phyloP scores from a whole-genome alignment of 345 rosid genomes.

The Murraya paniculata region DNA sequence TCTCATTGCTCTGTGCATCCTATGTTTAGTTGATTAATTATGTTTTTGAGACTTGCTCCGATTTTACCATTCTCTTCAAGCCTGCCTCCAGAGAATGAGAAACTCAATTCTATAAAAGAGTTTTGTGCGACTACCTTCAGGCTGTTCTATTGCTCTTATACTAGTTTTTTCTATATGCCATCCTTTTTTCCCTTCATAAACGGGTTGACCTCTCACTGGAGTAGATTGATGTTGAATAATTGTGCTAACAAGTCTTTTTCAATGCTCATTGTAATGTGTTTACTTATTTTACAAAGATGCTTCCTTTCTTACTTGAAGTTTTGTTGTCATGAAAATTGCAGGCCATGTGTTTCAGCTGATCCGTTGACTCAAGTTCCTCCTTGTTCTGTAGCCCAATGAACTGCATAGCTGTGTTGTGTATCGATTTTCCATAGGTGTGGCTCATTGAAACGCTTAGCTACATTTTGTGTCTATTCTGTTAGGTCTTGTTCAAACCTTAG shows the following conservation, averaged over 20 bases:
- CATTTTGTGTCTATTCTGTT: not conserved
- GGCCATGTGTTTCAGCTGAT: constrained; percentile 7
- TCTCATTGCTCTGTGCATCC: not conserved
- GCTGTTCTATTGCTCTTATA: not conserved
- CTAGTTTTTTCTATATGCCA: not conserved
- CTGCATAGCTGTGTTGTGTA: not conserved
- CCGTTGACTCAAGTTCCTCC: constrained; percentile 21
- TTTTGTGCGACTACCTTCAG: not conserved
- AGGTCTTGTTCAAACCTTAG: not conserved
- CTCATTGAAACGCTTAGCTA: not conserved
- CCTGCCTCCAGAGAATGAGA: not conserved
- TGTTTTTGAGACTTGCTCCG: not conserved
- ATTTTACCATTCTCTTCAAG: not conserved
- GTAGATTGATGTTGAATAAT: not conserved
- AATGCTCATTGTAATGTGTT: not conserved
- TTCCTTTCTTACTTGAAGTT: not conserved
- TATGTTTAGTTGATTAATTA: constrained; percentile 1
- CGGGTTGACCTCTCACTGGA: not conserved
- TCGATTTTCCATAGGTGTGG: not conserved
- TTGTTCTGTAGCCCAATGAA: constrained; percentile 20
- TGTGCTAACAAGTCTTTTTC: not conserved
- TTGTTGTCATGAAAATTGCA: not conserved
- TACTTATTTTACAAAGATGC: too few relatives aligned
- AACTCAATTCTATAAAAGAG: not conserved
- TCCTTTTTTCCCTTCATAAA: not conserved